Evolutionary conservation across 2,329 filamentous ascomycete genomes (phyloP), one percentile per base, ranked within the genome.

Genomic region (Phaeophleospora eucalypticola): DNA sequence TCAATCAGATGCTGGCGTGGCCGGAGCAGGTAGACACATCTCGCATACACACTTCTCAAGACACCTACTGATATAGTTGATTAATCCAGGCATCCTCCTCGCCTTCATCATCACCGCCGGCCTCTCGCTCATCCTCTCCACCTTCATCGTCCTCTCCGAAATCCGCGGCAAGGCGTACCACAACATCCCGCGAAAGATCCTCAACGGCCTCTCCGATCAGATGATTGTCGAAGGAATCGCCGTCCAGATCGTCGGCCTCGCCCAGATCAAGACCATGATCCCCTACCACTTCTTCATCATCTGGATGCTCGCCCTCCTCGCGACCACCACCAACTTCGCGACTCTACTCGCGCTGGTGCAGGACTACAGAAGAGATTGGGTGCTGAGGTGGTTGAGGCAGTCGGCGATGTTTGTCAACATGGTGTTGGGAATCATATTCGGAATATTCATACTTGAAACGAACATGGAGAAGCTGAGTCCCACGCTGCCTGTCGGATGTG

Each of bases 231-330:
- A 81, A 15, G 82, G 83, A 34, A 84, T 86, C 61, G 81, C 79
- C n/a, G 79, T 86, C 46, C 82, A 86, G 62, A 73, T 71, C 46
- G 73, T 86, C 18, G 83, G 78, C 0, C 73, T 86, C 1, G 77
- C 77, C 3, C 80, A 81, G 59, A 76, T 79, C 60, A 66, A 74
- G 37, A 70, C 70, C 4, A 75, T 86, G 62, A 74, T 82, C 0
- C 76, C 81, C 0, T 86, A 86, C 61, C 82, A 86, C 65, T 84
- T 86, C 69, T 85, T 85, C 68, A 75, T 85, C 45, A 78, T 86
- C 54, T 86, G 82, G 82, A 82, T 84, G 69, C 68, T 86, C 2
- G 80, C 79, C 0, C 66, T 84, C 10, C 70, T 86, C 6, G 80
- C 80, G 14, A 84, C 80, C 53, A 79, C 80, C 1, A 83, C 82